Evolutionary conservation across 768 basidiomycete genomes (phyloP), one percentile per base, ranked within the genome.

Genomic region (Rhizopogon roseolus): DNA sequence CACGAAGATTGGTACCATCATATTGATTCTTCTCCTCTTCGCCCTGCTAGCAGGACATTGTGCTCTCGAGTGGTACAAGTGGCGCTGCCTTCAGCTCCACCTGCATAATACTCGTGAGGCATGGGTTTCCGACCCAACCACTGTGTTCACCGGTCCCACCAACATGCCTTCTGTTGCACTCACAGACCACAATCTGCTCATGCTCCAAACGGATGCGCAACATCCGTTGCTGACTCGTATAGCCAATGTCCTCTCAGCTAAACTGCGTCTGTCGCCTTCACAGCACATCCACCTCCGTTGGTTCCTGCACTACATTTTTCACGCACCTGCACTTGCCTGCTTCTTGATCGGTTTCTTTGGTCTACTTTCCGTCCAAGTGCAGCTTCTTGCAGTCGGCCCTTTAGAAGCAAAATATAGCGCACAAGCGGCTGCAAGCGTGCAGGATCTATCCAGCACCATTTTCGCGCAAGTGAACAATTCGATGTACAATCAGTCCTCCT

Each of bases 301-400:
- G 92, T 92, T 96, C 71, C 76, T 90, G 63, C 81, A 89, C 62
- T 97, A 97, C 72, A 76, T 99, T 54, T 91, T 93, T 68, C 90
- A 98, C 64, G 84, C 93, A 2, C 90, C 92, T 1, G 94, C 93
- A 1, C 79, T 96, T 42, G 88, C 91, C 0, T 90, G 94, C 64
- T 85, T 99, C 66, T 81, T 94, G 56, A 90, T 98, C 60, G 94
- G 95, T n/a, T 73, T 94, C 59, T 84, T 98, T 60, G 95, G 95
- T 9, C 70, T 98, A 11, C 68, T 98, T 43, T 85, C 86, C 32
- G 85, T 98, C 29, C 78, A 98, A 70, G 74, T 96, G 28, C 97
- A 99, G 69, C 78, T 99, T 41, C 66, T 85, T 41, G 91, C 89
- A 5, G 72, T 98, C 52, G 73, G 78, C 0, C 90, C 93, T 0